Evolutionary conservation across 2,329 filamentous ascomycete genomes (phyloP), one percentile per base, ranked within the genome.

Genomic region (Fusarium sarcochroum): DNA sequence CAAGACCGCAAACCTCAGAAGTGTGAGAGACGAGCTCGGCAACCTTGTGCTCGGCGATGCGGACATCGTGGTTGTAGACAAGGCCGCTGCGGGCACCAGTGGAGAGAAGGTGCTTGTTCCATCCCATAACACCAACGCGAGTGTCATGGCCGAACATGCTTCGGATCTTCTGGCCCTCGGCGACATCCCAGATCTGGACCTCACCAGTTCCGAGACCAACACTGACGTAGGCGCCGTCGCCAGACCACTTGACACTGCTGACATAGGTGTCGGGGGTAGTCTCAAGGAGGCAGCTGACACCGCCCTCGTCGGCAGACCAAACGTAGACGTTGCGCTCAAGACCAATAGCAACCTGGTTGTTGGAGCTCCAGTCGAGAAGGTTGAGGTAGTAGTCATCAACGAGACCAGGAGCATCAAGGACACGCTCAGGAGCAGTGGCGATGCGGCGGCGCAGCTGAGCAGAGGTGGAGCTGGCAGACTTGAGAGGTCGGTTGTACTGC

Each of bases 381-480:
- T 99, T 99, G 74, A 99, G 91, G 80, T 99, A 99, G 87, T 98
- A 99, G 83, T 99, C 96, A 76, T 99, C 96, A 65, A 98, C 92
- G 53, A 99, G 89, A 57, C 95, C 96, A 7, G 96, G 96, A 6
- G 96, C 96, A 81, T 99, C 96, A 25, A 99, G 89, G 15, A 99
- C 96, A 69, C 96, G 93, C 82, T 99, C 96, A 13, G 96, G 96
- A 14, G 95, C 94, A 9, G 96, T 98, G 53, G 96, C 92, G 62
- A 99, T 93, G 74, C 95, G 93, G 68, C 96, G 92, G 70, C 94
- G 91, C 81, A 94, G 94, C 80, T 98, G 94, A 32, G 94, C 93
- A 48, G 93, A 91, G 75, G 87, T 86, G 23, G 91, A 85, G 66
- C 85, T 90, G 66, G 90, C 86, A 20, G 92, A 85, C 86, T 93